These are phyloP conservation scores for Bretziella fagacearum DNA, from an alignment of 2,329 filamentous ascomycete species.

Conservation along the genomic window DNA sequence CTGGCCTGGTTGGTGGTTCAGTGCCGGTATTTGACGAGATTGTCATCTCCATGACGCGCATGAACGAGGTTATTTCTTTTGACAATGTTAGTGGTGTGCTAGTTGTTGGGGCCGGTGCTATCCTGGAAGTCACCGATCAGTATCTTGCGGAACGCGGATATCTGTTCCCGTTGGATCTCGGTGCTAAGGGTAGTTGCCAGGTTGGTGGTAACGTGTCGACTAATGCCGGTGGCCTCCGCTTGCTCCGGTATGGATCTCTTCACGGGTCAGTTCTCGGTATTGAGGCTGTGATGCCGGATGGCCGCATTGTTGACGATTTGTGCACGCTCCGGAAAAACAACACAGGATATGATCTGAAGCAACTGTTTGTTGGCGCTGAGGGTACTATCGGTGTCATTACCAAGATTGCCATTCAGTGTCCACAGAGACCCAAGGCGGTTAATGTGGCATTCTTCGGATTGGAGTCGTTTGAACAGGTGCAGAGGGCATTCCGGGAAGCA, in stretches of 20 bases:
- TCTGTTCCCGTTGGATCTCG: slow-evolving; percentile 93
- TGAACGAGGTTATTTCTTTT: slow-evolving; percentile 84
- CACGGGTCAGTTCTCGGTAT: slow-evolving; percentile 86
- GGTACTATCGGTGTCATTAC: slow-evolving; percentile 93
- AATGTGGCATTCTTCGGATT: slow-evolving; percentile 93
- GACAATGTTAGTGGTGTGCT: slow-evolving; percentile 84
- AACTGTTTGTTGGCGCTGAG: slow-evolving; percentile 89
- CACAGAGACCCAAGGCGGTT: slow-evolving; percentile 68
- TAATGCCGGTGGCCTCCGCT: slow-evolving; percentile 79
- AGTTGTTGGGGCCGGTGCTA: slow-evolving; percentile 77
- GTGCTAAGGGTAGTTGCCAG: slow-evolving; percentile 92
- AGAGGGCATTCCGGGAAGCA: slow-evolving; percentile 70
- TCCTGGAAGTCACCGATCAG: slow-evolving; percentile 76
- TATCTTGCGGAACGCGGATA: slow-evolving; percentile 68
- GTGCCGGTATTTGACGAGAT: slow-evolving; percentile 98
- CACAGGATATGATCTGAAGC: slow-evolving; percentile 93
- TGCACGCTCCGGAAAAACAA: slow-evolving; percentile 91
- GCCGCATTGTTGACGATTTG: slow-evolving; percentile 79
- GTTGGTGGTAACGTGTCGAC: slow-evolving; percentile 92
- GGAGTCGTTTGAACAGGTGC: slow-evolving; percentile 77
- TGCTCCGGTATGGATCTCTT: slow-evolving; percentile 83
- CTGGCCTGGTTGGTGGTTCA: slow-evolving; percentile 84
- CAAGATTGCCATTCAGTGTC: slow-evolving; percentile 73
- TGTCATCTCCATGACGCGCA: slow-evolving; percentile 72
- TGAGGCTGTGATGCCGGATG: slow-evolving; percentile 85